A percentile compares a stretch with the other conserved stretches of the same genome.
Evolutionary conservation across 306 rosid genomes (phyloP).

Genomic region (Lathyrus tuberosus): DNA sequence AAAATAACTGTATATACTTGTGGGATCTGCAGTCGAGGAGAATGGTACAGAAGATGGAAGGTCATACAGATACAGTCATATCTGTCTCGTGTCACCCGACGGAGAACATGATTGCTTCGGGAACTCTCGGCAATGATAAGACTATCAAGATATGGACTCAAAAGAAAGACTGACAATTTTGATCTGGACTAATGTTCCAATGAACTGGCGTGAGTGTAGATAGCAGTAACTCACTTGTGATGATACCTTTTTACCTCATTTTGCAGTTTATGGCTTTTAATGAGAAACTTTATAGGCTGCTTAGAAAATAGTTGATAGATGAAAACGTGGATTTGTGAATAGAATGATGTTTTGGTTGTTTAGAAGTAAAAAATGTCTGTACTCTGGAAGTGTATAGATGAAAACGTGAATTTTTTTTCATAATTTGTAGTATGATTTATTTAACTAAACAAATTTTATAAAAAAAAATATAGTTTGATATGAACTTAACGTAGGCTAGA

Average conservation of each 20-base stretch:
- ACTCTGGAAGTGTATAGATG: not conserved
- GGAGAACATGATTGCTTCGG: constrained; percentile 90
- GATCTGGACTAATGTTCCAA: constrained; percentile 9
- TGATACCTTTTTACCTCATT: constrained; percentile 28
- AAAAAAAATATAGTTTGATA: too few relatives aligned
- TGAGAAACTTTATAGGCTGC: constrained; percentile 24
- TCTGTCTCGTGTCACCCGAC: constrained; percentile 90
- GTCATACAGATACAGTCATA: constrained; percentile 84
- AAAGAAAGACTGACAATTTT: constrained; percentile 50
- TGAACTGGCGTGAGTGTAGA: not conserved
- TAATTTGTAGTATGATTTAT: too few relatives aligned
- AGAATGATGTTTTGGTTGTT: constrained; percentile 11
- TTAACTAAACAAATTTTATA: too few relatives aligned
- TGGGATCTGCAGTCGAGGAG: constrained; percentile 88
- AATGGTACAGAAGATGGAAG: constrained; percentile 89
- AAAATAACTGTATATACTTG: constrained; percentile 73
- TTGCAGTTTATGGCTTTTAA: constrained; percentile 24
- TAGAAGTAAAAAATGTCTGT: not conserved
- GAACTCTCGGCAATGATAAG: constrained; percentile 83
- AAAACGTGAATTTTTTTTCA: not conserved
- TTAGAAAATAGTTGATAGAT: not conserved
- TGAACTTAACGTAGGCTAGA: too few relatives aligned
- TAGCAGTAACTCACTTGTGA: not conserved
- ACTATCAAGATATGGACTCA: constrained; percentile 93
- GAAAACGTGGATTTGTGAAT: constrained; percentile 8